A percentile compares a stretch with the other conserved stretches of the same genome.
phyloP scores from a whole-genome alignment of 2,329 filamentous ascomycete species.

The Fusarium temperatum region DNA sequence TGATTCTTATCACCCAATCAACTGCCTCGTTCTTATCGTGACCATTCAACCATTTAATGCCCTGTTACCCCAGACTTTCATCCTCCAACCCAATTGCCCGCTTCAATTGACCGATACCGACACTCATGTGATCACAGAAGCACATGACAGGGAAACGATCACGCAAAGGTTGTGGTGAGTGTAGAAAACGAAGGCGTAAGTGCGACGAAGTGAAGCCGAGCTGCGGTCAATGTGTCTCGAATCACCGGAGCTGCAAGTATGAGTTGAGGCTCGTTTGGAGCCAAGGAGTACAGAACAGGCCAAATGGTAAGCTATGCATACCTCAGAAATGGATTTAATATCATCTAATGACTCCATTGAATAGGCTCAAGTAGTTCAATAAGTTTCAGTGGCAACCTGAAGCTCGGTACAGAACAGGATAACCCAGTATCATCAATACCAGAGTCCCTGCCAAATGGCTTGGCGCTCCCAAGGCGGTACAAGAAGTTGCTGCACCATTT shows the following conservation, averaged over 20 bases:
- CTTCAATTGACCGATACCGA: background rate
- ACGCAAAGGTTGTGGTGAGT: slow-evolving; percentile 43
- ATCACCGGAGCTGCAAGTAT: slow-evolving; percentile 34
- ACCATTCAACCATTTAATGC: background rate
- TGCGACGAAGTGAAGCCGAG: slow-evolving; percentile 42
- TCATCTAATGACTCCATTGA: rapidly evolving
- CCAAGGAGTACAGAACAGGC: background rate
- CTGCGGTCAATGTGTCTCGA: slow-evolving; percentile 34
- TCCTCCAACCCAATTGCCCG: background rate
- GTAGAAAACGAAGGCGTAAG: slow-evolving; percentile 41
- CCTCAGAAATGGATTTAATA: rapidly evolving
- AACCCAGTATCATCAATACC: slow-evolving; percentile 6
- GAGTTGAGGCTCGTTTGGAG: slow-evolving; percentile 41
- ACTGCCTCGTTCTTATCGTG: background rate
- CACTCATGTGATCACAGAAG: background rate
- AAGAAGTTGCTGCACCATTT: slow-evolving; percentile 39
- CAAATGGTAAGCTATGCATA: background rate
- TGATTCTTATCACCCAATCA: background rate
- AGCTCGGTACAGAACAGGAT: background rate
- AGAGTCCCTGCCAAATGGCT: slow-evolving; percentile 36
- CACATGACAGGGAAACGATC: slow-evolving; percentile 39
- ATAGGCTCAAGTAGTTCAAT: background rate
- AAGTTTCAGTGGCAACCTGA: background rate
- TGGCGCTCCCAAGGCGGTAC: slow-evolving; percentile 32
- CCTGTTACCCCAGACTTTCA: background rate